A percentile compares a stretch with the other conserved stretches of the same genome.
These are phyloP conservation scores for Yamadazyma scolyti DNA, from an alignment of 805 yeast species.

Conservation along the genomic window DNA sequence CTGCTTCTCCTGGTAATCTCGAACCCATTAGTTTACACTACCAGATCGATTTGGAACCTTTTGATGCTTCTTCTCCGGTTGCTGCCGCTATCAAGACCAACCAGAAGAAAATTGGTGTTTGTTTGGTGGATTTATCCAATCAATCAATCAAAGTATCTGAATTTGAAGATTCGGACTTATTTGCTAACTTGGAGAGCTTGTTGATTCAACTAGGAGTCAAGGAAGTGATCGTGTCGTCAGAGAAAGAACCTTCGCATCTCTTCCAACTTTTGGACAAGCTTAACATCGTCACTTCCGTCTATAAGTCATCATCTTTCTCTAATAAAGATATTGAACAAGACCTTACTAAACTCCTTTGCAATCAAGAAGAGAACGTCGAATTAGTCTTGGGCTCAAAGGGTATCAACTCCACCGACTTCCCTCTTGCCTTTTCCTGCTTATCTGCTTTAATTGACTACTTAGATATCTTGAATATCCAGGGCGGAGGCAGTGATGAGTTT, in stretches of 20 bases:
- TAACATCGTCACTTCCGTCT: conserved; percentile 67
- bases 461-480: conserved; percentile 54
- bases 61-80: conserved; percentile 43
- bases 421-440: conserved; percentile 56
- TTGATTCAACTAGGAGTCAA: conserved; percentile 86
- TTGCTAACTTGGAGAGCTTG: conserved; percentile 80
- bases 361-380: conserved; percentile 29
- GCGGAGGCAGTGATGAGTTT: conserved; percentile 42
- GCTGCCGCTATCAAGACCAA: conserved; percentile 36
- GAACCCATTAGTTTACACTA: conserved; percentile 43
- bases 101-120: conserved; percentile 62
- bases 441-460: conserved; percentile 70
- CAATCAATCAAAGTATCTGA: conserved; percentile 69
- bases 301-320: conserved; percentile 54
- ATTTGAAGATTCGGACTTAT: conserved; percentile 83
- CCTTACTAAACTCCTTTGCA: conserved; percentile 57
- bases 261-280: conserved; percentile 65
- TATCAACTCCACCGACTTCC: conserved; percentile 39
- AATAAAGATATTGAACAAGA: conserved; percentile 75
- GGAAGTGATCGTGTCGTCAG: conserved; percentile 66
- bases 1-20: conserved; percentile 90
- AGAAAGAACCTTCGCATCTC: conserved; percentile 39
- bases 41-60: conserved; percentile 52
- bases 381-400: conserved; percentile 55
- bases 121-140: conserved; percentile 72